A percentile compares a stretch with the other conserved stretches of the same genome.
Conservation (phyloP, 768 basidiomycete species). For the Mycena albidolilacea region DNA sequence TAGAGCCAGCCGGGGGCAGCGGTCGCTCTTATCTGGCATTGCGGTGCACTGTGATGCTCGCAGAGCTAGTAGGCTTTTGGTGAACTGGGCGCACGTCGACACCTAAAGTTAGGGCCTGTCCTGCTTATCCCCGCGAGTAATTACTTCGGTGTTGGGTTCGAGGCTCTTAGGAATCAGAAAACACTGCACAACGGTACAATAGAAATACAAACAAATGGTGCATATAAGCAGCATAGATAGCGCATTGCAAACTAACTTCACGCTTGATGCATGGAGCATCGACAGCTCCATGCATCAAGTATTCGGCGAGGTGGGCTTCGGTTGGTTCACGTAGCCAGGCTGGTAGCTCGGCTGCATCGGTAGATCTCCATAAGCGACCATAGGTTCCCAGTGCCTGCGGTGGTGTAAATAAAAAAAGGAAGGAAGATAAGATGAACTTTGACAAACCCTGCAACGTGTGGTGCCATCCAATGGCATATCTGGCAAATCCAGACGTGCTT, state of each 20-base stretch:
- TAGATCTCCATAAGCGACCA: slow-evolving; percentile 44
- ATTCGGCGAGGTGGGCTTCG: slow-evolving; percentile 23
- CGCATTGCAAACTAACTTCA: slow-evolving; percentile 10
- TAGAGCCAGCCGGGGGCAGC: too few species aligned
- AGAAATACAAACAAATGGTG: slow-evolving; percentile 25
- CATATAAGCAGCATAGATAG: background rate
- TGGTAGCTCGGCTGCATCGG: slow-evolving; percentile 57
- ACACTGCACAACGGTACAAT: background rate
- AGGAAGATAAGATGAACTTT: slow-evolving; percentile 5
- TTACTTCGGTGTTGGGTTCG: background rate
- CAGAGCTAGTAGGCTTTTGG: too few species aligned
- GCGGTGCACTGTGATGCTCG: too few species aligned
- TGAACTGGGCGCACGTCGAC: too few species aligned
- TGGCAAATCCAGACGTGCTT: slow-evolving; percentile 79
- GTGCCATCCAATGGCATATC: slow-evolving; percentile 77
- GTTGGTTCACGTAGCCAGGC: slow-evolving; percentile 55
- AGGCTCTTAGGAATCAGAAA: background rate
- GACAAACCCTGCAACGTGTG: slow-evolving; percentile 66
- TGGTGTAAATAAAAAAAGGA: slow-evolving; percentile 4
- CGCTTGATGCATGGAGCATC: slow-evolving; percentile 14
- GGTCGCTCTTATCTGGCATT: too few species aligned
- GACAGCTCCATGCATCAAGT: too few species aligned
- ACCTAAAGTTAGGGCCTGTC: too few species aligned
- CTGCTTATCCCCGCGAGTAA: too few species aligned
- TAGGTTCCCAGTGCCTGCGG: slow-evolving; percentile 55